Conservation (phyloP, 2,329 filamentous ascomycete species). For the Clonostachys chloroleuca region DNA sequence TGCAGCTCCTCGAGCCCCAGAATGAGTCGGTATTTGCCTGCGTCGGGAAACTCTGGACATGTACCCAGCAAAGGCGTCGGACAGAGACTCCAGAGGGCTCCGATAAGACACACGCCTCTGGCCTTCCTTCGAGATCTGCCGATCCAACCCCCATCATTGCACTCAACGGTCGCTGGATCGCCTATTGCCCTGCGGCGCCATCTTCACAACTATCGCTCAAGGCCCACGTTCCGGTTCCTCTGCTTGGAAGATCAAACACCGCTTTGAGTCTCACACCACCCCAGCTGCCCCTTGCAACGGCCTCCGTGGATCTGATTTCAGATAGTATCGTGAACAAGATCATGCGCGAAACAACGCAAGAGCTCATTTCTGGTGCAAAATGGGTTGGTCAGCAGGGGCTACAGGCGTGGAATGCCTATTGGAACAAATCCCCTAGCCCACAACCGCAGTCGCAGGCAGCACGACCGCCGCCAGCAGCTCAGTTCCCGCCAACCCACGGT, state of each 20-base stretch:
- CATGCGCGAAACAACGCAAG: conserved; percentile 75
- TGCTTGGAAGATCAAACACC: conserved; percentile 50
- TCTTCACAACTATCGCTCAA: conserved; percentile 67
- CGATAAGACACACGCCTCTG: conserved; percentile 28
- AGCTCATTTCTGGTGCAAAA: conserved; percentile 68
- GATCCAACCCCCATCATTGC: conserved; percentile 63
- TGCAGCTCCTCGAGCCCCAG: conserved; percentile 37
- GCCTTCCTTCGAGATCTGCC: conserved; percentile 31
- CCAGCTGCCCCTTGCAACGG: conserved; percentile 61
- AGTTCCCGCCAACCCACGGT: conserved; percentile 75
- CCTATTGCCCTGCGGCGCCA: conserved; percentile 69
- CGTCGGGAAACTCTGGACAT: conserved; percentile 89
- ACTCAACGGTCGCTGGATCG: conserved; percentile 70
- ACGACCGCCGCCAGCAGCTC: conserved; percentile 15
- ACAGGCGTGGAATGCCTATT: conserved; percentile 78
- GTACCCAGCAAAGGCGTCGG: conserved; percentile 59
- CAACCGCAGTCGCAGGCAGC: conserved; percentile 37
- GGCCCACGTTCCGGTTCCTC: conserved; percentile 56
- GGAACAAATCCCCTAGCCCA: conserved; percentile 52
- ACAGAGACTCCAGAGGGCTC: conserved; percentile 41
- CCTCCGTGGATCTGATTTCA: conserved; percentile 66
- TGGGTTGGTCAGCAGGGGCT: conserved; percentile 75
- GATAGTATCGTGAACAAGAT: conserved; percentile 73
- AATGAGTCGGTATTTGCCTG: conserved; percentile 54
- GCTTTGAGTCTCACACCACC: conserved; percentile 61